phyloP scores from a whole-genome alignment of 1,284 basidiomycete species.

The Puccinia novopanici region DNA sequence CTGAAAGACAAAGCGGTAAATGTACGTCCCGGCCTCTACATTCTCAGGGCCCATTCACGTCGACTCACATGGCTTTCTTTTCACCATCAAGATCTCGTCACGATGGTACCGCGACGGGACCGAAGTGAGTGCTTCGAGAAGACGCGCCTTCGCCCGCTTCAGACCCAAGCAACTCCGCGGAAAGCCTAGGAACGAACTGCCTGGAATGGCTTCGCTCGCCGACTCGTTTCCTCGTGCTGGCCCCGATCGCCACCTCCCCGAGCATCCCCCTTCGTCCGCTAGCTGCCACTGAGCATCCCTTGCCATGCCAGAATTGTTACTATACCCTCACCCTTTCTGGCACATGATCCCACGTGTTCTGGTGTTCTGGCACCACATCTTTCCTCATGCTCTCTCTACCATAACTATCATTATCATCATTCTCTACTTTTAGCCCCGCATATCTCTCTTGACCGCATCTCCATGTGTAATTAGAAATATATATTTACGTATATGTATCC shows the following conservation, averaged over 20 bases:
- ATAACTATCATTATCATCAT: not conserved
- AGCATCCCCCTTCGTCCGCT: not conserved
- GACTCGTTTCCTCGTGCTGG: not conserved
- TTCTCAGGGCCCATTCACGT: not conserved
- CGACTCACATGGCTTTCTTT: not conserved
- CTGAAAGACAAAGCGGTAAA: slow-evolving; percentile 50
- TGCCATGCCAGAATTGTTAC: not conserved
- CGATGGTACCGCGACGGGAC: slow-evolving; percentile 46
- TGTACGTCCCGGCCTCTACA: slow-evolving; percentile 24
- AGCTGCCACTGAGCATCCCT: not conserved
- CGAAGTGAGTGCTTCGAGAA: slow-evolving; percentile 23
- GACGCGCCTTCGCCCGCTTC: slow-evolving; percentile 46
- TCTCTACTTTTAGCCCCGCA: too few relatives aligned
- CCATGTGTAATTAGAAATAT: not conserved
- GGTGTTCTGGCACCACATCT: not conserved
- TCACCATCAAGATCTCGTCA: slow-evolving; percentile 36
- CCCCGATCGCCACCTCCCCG: not conserved
- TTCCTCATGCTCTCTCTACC: not conserved
- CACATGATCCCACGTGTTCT: not conserved
- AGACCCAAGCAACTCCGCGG: slow-evolving; percentile 45
- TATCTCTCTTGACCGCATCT: not conserved
- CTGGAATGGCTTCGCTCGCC: slow-evolving; percentile 18
- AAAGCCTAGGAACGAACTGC: slow-evolving; percentile 31
- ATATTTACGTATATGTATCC: not conserved
- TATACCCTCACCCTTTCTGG: not conserved